Percentiles rank a stretch among this genome's conserved stretches.
These are phyloP conservation scores for Eucalyptus globulus DNA, from an alignment of 345 rosid genomes.

Conservation along the genomic window DNA sequence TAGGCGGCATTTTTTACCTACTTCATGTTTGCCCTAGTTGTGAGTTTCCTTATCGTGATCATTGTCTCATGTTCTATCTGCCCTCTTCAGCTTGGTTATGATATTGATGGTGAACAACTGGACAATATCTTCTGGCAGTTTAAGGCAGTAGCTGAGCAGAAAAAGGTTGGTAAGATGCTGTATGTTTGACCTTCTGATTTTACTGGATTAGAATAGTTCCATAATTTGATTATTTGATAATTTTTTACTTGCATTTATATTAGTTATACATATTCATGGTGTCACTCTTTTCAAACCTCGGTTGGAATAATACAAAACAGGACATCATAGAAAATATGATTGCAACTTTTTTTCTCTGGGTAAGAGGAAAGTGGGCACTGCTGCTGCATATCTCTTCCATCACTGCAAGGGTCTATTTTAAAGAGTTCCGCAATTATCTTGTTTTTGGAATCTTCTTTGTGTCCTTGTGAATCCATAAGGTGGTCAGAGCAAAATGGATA, in stretches of 20 bases:
- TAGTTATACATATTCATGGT: neutral
- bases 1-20: neutral
- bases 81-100: slow-evolving; percentile 73
- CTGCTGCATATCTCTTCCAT: neutral
- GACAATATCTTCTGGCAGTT: slow-evolving; percentile 74
- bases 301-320: neutral
- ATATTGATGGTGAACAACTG: slow-evolving; percentile 61
- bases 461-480: neutral
- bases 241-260: neutral
- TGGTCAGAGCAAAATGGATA: neutral
- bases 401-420: neutral
- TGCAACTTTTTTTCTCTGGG: neutral
- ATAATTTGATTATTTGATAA: neutral
- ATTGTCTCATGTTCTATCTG: neutral
- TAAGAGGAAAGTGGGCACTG: neutral
- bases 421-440: neutral
- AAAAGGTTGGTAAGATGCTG: slow-evolving; percentile 41
- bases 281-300: neutral
- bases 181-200: neutral
- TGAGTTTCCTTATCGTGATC: neutral
- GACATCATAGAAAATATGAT: neutral
- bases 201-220: neutral
- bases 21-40: neutral
- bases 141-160: slow-evolving; percentile 81
- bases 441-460: neutral